phyloP scores from a whole-genome alignment of 306 rosid species.

The Corylus americana region DNA sequence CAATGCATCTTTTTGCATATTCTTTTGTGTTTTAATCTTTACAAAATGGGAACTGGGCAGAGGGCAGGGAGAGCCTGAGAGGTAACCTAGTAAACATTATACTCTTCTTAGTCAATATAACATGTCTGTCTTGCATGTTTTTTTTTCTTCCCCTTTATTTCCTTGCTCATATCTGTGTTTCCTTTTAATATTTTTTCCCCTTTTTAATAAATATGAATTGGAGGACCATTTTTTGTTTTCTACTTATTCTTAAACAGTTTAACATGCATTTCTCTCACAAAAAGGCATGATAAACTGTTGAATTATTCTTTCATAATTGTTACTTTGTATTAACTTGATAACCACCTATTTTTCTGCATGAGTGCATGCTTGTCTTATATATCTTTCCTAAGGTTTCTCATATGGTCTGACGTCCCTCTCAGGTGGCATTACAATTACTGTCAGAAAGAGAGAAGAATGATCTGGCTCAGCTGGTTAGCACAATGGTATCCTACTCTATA shows the following conservation, averaged over 20 bases:
- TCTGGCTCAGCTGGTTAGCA: slow-evolving; percentile 66
- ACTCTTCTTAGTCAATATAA: background rate
- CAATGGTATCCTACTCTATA: slow-evolving; percentile 77
- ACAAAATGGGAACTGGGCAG: background rate
- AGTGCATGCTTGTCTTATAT: background rate
- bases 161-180: background rate
- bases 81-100: background rate
- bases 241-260: background rate
- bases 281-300: background rate
- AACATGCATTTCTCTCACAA: background rate
- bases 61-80: background rate
- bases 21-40: background rate
- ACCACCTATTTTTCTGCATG: background rate
- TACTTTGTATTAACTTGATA: background rate
- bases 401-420: slow-evolving; percentile 24
- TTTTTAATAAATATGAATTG: background rate
- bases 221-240: background rate
- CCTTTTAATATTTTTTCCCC: background rate
- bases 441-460: slow-evolving; percentile 82
- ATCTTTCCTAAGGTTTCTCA: slow-evolving; percentile 30
- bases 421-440: slow-evolving; percentile 75
- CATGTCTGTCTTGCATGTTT: background rate
- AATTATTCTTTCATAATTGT: background rate
- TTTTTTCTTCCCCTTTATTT: background rate
- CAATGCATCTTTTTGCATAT: background rate